Evolutionary conservation across 345 rosid genomes (phyloP).

Genomic region (Hevea brasiliensis): DNA sequence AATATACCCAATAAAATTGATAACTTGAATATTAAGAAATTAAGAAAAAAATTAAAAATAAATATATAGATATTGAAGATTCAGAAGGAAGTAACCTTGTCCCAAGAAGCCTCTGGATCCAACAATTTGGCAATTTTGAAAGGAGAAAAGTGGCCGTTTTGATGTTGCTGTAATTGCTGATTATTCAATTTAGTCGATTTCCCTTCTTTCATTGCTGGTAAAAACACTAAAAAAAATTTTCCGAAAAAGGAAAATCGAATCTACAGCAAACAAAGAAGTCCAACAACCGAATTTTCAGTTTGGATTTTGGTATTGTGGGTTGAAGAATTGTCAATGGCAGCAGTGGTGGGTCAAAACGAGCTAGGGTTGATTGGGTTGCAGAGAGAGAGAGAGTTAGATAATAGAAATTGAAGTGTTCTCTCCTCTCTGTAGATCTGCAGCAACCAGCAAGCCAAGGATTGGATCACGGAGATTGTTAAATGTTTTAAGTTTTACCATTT

Average conservation of each 20-base stretch:
- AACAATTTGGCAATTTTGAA: conserved; percentile 67
- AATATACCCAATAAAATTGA: neutral
- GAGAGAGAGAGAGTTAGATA: neutral
- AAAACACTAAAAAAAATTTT: neutral
- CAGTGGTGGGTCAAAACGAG: neutral
- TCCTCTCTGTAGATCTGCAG: too few species aligned
- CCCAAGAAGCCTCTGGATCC: conserved; percentile 94
- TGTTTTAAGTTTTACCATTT: too few species aligned
- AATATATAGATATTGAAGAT: neutral
- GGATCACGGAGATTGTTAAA: too few species aligned
- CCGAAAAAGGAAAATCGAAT: neutral
- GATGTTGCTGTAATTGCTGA: conserved; percentile 52
- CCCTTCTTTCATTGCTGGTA: conserved; percentile 31
- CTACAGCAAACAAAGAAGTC: neutral
- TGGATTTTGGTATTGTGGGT: neutral
- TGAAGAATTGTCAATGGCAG: neutral
- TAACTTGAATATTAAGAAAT: neutral
- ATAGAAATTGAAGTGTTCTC: too few species aligned
- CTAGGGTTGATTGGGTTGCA: neutral
- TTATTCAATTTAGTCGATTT: conserved; percentile 37
- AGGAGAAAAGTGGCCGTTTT: conserved; percentile 68
- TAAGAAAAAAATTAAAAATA: neutral
- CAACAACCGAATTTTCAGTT: too few species aligned
- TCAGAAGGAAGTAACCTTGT: conserved; percentile 48
- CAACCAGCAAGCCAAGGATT: too few species aligned